Conservation (phyloP, 805 yeast species). For the Teunomyces pallodes region DNA sequence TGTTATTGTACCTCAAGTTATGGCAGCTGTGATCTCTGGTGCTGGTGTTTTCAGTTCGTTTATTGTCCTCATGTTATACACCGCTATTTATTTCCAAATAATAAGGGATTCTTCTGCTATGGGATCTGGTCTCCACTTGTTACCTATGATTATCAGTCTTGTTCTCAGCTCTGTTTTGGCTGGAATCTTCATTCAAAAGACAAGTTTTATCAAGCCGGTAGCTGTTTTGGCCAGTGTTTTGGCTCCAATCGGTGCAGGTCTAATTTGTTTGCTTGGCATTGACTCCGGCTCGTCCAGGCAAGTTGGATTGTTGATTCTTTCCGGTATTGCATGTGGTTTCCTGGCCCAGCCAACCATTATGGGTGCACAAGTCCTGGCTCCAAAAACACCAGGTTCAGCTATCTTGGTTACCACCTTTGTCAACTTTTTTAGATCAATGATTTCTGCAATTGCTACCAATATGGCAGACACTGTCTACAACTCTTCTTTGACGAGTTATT, state of each 20-base stretch:
- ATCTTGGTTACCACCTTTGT: slow-evolving; percentile 47
- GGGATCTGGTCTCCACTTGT: slow-evolving; percentile 44
- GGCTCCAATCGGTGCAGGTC: slow-evolving; percentile 45
- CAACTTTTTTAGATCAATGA: slow-evolving; percentile 44
- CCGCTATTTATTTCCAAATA: slow-evolving; percentile 51
- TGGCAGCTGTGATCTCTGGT: slow-evolving; percentile 13
- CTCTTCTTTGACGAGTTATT: slow-evolving; percentile 16
- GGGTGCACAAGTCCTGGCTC: slow-evolving; percentile 48
- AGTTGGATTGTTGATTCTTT: slow-evolving; percentile 45
- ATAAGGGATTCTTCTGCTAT: slow-evolving; percentile 40
- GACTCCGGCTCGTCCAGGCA: slow-evolving; percentile 34
- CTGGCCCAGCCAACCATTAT: slow-evolving; percentile 45
- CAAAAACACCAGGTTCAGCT: slow-evolving; percentile 48
- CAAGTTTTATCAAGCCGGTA: slow-evolving; percentile 42
- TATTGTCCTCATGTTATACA: slow-evolving; percentile 22
- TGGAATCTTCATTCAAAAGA: slow-evolving; percentile 38
- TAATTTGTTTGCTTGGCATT: slow-evolving; percentile 38
- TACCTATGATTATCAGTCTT: slow-evolving; percentile 43
- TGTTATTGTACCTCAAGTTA: slow-evolving; percentile 10
- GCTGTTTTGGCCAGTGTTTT: slow-evolving; percentile 32
- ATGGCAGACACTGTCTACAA: slow-evolving; percentile 43
- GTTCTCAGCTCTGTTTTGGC: slow-evolving; percentile 33
- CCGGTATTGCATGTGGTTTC: slow-evolving; percentile 49
- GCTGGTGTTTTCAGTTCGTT: slow-evolving; percentile 17
- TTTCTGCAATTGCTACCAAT: slow-evolving; percentile 44